These are phyloP conservation scores for Mycena filopes DNA, from an alignment of 768 basidiomycete species.

Conservation along the genomic window DNA sequence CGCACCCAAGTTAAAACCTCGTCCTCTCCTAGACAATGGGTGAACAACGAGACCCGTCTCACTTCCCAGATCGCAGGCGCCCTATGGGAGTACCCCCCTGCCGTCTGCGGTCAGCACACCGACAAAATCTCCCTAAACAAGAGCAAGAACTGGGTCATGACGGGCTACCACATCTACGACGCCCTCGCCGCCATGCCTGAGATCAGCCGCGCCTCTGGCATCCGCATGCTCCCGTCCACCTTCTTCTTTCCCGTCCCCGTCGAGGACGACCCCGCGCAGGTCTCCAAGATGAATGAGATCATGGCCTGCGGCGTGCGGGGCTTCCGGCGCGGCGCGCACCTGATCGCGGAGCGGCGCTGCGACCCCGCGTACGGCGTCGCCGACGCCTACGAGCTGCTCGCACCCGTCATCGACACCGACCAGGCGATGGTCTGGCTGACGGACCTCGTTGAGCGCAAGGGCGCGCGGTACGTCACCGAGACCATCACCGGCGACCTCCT, in stretches of 20 bases:
- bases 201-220: constrained; percentile 39
- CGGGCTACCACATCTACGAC: constrained; percentile 46
- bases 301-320: constrained; percentile 37
- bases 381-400: constrained; percentile 47
- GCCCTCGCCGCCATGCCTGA: constrained; percentile 34
- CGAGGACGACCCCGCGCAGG: not conserved
- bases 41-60: constrained; percentile 5
- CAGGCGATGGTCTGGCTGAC: constrained; percentile 47
- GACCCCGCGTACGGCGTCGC: constrained; percentile 42
- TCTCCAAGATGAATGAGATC: constrained; percentile 37
- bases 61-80: constrained; percentile 16
- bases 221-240: constrained; percentile 46
- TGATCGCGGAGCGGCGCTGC: constrained; percentile 41
- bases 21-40: not conserved
- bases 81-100: constrained; percentile 52
- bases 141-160: constrained; percentile 50
- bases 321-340: constrained; percentile 36
- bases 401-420: constrained; percentile 52
- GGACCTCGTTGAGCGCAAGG: constrained; percentile 39
- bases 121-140: constrained; percentile 45
- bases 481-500: constrained; percentile 46
- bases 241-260: constrained; percentile 45
- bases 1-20: constrained; percentile 22
- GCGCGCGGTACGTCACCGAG: constrained; percentile 41
- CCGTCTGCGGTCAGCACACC: constrained; percentile 51